Evolutionary conservation across 257 asterid genomes (phyloP), one percentile per base, ranked within the genome.

Genomic region (Capsicum chinense): DNA sequence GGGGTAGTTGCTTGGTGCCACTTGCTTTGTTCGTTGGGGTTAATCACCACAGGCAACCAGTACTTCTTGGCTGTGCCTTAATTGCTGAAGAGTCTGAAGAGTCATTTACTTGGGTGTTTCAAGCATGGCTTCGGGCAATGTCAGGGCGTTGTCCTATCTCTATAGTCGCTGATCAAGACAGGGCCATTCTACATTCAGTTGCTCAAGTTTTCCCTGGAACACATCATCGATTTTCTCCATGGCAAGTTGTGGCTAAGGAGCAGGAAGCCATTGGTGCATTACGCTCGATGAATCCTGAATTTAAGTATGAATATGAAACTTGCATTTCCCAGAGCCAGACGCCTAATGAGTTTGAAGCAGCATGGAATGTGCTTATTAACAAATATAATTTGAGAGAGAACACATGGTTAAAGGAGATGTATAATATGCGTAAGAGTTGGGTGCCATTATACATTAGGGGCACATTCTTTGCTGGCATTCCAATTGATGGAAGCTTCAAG

Each of bases 31-130:
- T 96, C 69, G 83, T 96, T n/a, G 98, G 98, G 68, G 93, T 96
- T 19, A 96, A 96, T 86, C 99, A 96, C 86, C 98, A 96, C 73
- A 86, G 94, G 79, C 98, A 94, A 83, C 97, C 98, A 0, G 97
- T 94, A 48, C 95, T 96, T 67, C 98, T 96, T 79, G 98, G 99
- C 37, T 94, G 99, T 86, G 98, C 99, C 60, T 84, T 96, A 82
- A 83, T 96, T 37, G 98, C 97, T 4, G 97, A 96, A 76, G 98
- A 94, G 85, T 91, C 98, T 19, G 97, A 94, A 88, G 97, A 94
- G 87, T 96, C 99, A 0, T 93, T 93, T 83, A 91, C 95, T 82
- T 96, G 99, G 99, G 91, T 94, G 39, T 92, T 96, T 83, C 95
- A 90, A 87, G 87, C 98, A 52, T 96, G 94, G 97, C 87, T 87